Evolutionary conservation across 805 yeast species (phyloP), one percentile per base, ranked within the genome.

Genomic region (Schwanniomyces vanrijiae): DNA sequence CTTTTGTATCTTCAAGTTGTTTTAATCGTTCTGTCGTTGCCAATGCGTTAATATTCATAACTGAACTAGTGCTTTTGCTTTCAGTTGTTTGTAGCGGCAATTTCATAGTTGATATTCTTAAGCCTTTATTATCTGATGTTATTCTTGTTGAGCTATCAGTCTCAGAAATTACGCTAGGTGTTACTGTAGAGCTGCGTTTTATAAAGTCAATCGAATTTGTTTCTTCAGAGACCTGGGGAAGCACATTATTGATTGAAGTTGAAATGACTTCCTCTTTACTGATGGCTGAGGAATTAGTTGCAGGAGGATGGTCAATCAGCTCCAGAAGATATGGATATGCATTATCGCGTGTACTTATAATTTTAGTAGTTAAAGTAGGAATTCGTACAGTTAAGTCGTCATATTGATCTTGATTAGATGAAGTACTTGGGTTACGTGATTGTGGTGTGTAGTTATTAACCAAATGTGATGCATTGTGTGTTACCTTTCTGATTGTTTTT

Each of bases 401-500:
- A 25, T 11, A 4, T 11, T 38, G 16, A 8, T 45, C 47, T 18
- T 45, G 43, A n/a, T 40, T 21, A 9, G 28, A n/a, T 10, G 29
- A 29, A 3, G 28, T 9, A 22, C 38, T 28, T 5, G 37, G 10
- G 10, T 19, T 33, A 3, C 28, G 28, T 20, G 43, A 33, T 18
- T 39, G 38, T 7, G 43, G 38, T 11, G 47, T 26, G 43, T 60
- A 59, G 29, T 50, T 60, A 45, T 56, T 61, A 7, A 71, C 76
- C 42, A 71, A 58, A 45, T 59, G 55, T 21, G 73, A 63, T 5
- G 77, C 78, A 52, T 73, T 73, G 48, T 64, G 65, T 33, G 77
- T 73, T 24, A 73, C 78, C 44, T 71, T 62, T 31, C 75, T 57
- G 9, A 73, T 51, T 0, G 78, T 73, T 44, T 63, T 67, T 37